Conservation (phyloP, 495 filamentous ascomycete genomes). For the Aspergillus nanangensis region DNA sequence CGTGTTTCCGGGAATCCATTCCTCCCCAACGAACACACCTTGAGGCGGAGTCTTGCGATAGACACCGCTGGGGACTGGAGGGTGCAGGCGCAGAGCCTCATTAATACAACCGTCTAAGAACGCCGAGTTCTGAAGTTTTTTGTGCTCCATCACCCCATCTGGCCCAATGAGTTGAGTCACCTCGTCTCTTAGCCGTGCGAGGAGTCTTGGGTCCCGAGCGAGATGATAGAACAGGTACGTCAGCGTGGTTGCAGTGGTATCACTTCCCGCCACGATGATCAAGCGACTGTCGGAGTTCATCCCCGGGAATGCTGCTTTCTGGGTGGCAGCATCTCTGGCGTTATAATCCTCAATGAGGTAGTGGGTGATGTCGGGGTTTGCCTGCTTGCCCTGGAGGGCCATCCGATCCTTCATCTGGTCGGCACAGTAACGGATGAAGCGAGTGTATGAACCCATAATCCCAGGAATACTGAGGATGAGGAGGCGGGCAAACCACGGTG, state of each 20-base stretch:
- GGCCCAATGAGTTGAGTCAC: conserved; percentile 8
- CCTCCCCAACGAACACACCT: conserved; percentile 39
- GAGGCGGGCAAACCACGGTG: conserved; percentile 8
- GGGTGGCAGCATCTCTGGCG: conserved; percentile 2
- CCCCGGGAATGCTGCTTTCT: conserved; percentile 15
- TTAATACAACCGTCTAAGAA: conserved; percentile 46
- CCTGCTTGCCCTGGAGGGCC: too few relatives aligned
- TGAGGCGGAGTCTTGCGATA: conserved; percentile 37
- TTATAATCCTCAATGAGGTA: not conserved
- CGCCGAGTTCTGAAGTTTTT: conserved; percentile 15
- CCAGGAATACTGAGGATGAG: not conserved
- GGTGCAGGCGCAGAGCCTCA: conserved; percentile 46
- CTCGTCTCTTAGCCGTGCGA: conserved; percentile 24
- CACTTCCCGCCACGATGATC: conserved; percentile 31
- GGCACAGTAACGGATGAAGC: not conserved
- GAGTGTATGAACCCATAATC: not conserved
- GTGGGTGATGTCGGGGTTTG: conserved; percentile 19
- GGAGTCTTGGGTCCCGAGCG: conserved; percentile 16
- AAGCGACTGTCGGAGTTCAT: conserved; percentile 25
- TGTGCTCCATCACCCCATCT: conserved; percentile 5
- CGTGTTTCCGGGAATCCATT: conserved; percentile 36
- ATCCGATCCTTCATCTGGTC: not conserved
- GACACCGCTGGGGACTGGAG: conserved; percentile 29
- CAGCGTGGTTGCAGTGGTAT: conserved; percentile 35
- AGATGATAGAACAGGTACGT: conserved; percentile 35